Conservation (phyloP, 176 grass and related monocot species). For the Rhipidocladum racemiflorum region DNA sequence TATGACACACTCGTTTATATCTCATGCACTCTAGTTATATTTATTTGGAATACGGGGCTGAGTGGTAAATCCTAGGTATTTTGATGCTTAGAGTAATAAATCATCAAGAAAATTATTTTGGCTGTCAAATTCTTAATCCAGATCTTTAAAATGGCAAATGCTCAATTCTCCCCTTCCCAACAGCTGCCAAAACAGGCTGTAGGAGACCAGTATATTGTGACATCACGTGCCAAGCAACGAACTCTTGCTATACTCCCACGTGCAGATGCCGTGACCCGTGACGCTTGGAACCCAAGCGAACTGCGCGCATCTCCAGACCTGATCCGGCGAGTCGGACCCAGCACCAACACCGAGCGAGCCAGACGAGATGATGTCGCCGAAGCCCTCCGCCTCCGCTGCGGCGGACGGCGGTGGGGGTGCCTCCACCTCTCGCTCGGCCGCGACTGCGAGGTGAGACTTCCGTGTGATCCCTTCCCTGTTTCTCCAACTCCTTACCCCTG, state of each 20-base stretch:
- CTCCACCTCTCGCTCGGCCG: constrained; percentile 25
- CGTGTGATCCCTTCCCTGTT: neutral
- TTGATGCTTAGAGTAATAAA: no score
- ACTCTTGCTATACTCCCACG: neutral
- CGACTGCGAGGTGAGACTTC: constrained; percentile 25
- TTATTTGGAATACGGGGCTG: no score
- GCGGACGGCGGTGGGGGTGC: constrained; percentile 17
- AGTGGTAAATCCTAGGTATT: no score
- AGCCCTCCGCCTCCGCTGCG: constrained; percentile 30
- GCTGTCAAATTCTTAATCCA: no score
- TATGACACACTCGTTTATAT: no score
- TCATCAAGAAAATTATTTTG: no score
- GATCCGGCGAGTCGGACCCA: constrained; percentile 9
- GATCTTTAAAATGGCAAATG: no score
- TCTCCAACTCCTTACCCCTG: neutral
- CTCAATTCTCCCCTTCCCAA: no score
- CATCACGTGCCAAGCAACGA: neutral
- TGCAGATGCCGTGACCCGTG: neutral
- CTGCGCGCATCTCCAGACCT: neutral
- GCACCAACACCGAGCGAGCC: neutral
- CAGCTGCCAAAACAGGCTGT: no score
- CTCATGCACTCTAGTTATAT: no score
- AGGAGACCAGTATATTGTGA: no score
- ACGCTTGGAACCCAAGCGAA: neutral
- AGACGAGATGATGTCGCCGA: constrained; percentile 41